Conservation (phyloP, 768 basidiomycete genomes). For the Boletus coccyginus region DNA sequence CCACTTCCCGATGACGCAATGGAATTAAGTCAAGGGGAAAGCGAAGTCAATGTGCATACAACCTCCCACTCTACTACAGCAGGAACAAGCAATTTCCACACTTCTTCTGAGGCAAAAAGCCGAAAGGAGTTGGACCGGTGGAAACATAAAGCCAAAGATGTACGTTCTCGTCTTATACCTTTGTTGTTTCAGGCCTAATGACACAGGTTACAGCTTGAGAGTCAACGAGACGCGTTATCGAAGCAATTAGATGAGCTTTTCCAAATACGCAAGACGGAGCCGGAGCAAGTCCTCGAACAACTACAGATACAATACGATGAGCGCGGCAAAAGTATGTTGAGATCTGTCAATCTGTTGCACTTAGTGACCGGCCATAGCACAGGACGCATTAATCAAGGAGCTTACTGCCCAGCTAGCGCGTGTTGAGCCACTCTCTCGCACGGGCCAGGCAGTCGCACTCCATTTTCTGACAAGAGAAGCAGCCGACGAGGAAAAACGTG, state of each 20-base stretch:
- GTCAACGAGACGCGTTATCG: constrained; percentile 46
- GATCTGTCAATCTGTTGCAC: neutral
- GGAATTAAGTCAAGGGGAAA: constrained; percentile 13
- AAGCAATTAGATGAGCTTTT: constrained; percentile 59
- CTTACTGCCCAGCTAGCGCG: constrained; percentile 53
- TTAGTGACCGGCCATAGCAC: constrained; percentile 40
- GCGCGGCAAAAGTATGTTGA: constrained; percentile 46
- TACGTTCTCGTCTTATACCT: neutral
- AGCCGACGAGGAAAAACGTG: constrained; percentile 65
- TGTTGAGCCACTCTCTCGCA: constrained; percentile 51
- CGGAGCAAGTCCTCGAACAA: constrained; percentile 53
- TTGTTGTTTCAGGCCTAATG: neutral
- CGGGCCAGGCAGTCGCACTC: constrained; percentile 49
- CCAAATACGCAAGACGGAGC: constrained; percentile 58
- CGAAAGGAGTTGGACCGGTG: constrained; percentile 29
- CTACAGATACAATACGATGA: constrained; percentile 51
- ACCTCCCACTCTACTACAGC: neutral
- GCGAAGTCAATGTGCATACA: neutral
- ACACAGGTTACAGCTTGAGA: constrained; percentile 26
- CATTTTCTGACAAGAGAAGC: constrained; percentile 73
- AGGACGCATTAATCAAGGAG: constrained; percentile 45
- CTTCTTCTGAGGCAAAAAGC: constrained; percentile 12
- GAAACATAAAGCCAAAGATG: constrained; percentile 31
- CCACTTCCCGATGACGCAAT: constrained; percentile 6
- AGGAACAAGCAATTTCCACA: constrained; percentile 11